phyloP scores from a whole-genome alignment of 306 rosid species.

The Quercus cerris region DNA sequence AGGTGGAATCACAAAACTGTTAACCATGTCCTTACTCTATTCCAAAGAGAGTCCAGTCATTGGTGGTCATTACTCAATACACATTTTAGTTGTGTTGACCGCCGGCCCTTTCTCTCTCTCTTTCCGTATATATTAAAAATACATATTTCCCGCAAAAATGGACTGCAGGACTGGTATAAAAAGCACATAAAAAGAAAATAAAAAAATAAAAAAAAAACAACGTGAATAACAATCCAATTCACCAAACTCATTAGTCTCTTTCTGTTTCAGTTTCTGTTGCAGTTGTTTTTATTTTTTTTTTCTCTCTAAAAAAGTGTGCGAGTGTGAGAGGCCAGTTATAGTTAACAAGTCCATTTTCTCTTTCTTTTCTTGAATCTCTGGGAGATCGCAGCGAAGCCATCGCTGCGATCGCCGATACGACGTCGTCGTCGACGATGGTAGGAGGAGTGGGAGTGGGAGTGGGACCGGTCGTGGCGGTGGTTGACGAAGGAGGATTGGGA shows the following conservation, averaged over 20 bases:
- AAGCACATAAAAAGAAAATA: not conserved
- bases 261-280: not conserved
- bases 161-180: not conserved
- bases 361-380: not conserved
- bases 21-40: too few species aligned
- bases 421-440: not conserved
- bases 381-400: not conserved
- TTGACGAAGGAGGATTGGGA: constrained; percentile 64
- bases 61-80: too few species aligned
- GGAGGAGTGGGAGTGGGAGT: not conserved
- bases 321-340: not conserved
- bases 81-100: not conserved
- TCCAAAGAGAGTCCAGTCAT: too few species aligned
- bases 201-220: not conserved
- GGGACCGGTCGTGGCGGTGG: constrained; percentile 11
- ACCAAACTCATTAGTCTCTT: not conserved
- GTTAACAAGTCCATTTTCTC: not conserved
- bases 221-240: not conserved
- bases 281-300: too few species aligned
- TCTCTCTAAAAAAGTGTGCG: too few species aligned
- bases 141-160: not conserved
- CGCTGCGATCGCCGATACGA: not conserved
- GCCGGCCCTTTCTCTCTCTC: not conserved
- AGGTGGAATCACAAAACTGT: too few species aligned
- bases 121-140: too few species aligned